Base-by-base conservation (phyloP, 768 basidiomycete genomes). In the Myochromella boudieri region DNA sequence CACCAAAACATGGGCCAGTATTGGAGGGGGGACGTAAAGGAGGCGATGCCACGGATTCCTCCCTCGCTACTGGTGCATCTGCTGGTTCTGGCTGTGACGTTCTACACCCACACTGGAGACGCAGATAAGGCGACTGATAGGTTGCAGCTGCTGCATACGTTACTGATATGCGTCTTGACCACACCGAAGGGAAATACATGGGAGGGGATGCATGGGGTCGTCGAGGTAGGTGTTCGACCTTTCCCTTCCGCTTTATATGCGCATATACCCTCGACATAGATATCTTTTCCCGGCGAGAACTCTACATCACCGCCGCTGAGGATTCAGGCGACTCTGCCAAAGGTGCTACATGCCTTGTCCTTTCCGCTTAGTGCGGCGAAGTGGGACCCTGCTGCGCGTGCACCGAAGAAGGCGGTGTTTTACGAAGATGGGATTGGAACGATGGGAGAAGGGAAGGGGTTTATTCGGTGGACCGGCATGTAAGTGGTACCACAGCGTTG, bases 381-480 rank as follows among this genome's bases (percentile, higher is more conserved):
- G 56, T 78, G 85, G 11, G 87, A 91, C 56, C 76, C 83, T 0
- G 78, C 84, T 0, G 90, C 87, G 31, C 73, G 85, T 20, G 84
- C 80, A 43, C 88, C 89, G 3, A 87, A 84, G 67, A 75, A 84
- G 48, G 82, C 78, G 37, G 67, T 86, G 0, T 91, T 89, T 65
- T 81, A 85, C 0, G 62, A 62, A 5, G 87, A 86, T 50, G 89
- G 86, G 0, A 38, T 86, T 76, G 17, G 72, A 69, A 44, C 82
- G 78, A 57, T 57, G 46, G 40, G 6, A 49, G 69, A 38, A 61
- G 33, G 17, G 25, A 0, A 37, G 34, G 11, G 24, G 38, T 24
- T n/a, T n/a, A n/a, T 51, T 51, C 21, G 45, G 55, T 41, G 75
- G 67, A 14, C 33, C 33, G 6, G 33, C 14, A n/a, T 34, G 33